Percentiles rank a stretch among this genome's conserved stretches.
Conservation (phyloP, 2,329 filamentous ascomycete genomes). For the Teratosphaeriaceae sp. region DNA sequence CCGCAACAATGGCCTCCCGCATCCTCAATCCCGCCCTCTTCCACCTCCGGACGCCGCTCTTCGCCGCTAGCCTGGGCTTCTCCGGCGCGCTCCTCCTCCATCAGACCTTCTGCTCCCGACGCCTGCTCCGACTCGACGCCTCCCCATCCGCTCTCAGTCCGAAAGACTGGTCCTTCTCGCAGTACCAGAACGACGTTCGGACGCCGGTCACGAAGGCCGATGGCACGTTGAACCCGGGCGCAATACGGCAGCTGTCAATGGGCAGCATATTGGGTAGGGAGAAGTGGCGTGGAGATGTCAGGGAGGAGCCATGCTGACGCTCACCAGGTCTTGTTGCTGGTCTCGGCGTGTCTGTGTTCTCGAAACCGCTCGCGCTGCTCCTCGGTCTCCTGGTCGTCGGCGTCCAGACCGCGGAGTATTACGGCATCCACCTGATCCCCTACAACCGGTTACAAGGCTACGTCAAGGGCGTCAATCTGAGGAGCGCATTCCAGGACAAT, state of each 20-base stretch:
- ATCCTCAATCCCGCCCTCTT: slow-evolving; percentile 34
- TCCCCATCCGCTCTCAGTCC: slow-evolving; percentile 21
- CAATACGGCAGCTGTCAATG: slow-evolving; percentile 39
- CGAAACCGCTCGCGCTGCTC: slow-evolving; percentile 60
- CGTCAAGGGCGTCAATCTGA: slow-evolving; percentile 44
- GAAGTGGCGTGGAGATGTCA: not conserved
- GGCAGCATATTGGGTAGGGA: slow-evolving; percentile 40
- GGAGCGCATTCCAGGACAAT: slow-evolving; percentile 49
- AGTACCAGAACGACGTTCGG: slow-evolving; percentile 34
- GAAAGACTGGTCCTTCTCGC: slow-evolving; percentile 34
- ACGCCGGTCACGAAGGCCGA: slow-evolving; percentile 32
- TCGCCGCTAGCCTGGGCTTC: slow-evolving; percentile 23
- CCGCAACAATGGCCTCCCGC: slow-evolving; percentile 32
- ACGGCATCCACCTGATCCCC: slow-evolving; percentile 46
- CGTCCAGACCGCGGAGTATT: slow-evolving; percentile 50
- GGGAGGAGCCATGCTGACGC: not conserved
- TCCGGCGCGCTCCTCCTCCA: slow-evolving; percentile 21
- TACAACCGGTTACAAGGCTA: slow-evolving; percentile 45
- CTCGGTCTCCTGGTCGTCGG: slow-evolving; percentile 58
- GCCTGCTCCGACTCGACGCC: slow-evolving; percentile 32
- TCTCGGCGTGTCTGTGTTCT: slow-evolving; percentile 62
- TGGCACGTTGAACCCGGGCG: slow-evolving; percentile 35
- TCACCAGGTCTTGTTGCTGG: slow-evolving; percentile 54
- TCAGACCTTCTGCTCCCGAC: slow-evolving; percentile 22
- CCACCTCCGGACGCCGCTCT: slow-evolving; percentile 28